phyloP scores from a whole-genome alignment of 2,329 filamentous ascomycete species.

The Plenodomus biglobosus region DNA sequence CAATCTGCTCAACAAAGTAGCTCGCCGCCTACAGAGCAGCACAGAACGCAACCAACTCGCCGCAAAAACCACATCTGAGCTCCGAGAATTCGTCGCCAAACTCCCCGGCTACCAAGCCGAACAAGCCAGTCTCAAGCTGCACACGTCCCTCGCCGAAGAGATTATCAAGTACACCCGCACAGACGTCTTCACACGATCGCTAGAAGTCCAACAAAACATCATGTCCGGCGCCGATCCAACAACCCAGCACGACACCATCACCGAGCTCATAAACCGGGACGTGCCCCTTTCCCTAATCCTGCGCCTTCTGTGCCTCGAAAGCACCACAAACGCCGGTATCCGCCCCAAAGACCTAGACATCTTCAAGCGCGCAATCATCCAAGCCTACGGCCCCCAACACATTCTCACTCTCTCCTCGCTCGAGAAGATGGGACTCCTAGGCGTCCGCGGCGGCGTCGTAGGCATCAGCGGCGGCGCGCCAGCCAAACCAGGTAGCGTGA shows the following conservation, averaged over 20 bases:
- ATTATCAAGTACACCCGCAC: slow-evolving; percentile 91
- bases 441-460: slow-evolving; percentile 54
- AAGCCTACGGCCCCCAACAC: slow-evolving; percentile 95
- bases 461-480: slow-evolving; percentile 44
- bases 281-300: slow-evolving; percentile 79
- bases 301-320: slow-evolving; percentile 86
- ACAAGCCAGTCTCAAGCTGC: slow-evolving; percentile 86
- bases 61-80: slow-evolving; percentile 84
- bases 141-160: slow-evolving; percentile 90
- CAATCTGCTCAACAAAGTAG: slow-evolving; percentile 83
- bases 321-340: slow-evolving; percentile 84
- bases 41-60: slow-evolving; percentile 81
- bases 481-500: slow-evolving; percentile 50
- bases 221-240: slow-evolving; percentile 87
- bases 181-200: slow-evolving; percentile 81
- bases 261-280: slow-evolving; percentile 90
- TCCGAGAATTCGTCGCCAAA: slow-evolving; percentile 93
- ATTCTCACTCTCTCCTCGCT: slow-evolving; percentile 84
- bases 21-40: slow-evolving; percentile 79
- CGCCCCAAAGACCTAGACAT: slow-evolving; percentile 85
- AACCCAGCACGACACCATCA: slow-evolving; percentile 85
- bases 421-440: slow-evolving; percentile 85
- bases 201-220: slow-evolving; percentile 95
- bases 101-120: slow-evolving; percentile 90
- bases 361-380: slow-evolving; percentile 83